Evolutionary conservation across 176 grass and related monocot species (phyloP), one percentile per base, ranked within the genome.

Genomic region (Luzula sylvatica): DNA sequence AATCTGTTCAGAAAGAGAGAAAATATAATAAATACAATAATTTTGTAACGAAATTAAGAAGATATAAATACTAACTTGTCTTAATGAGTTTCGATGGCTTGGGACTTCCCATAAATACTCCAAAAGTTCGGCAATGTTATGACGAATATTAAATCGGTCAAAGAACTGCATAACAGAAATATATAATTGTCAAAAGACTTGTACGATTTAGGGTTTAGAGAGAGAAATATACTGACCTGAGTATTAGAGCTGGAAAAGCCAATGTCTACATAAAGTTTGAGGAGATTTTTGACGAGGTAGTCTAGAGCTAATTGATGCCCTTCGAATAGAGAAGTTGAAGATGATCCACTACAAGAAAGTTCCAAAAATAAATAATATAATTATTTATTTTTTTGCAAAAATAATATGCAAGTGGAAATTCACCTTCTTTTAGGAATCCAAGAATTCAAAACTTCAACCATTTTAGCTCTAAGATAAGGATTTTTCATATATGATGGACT

Each of bases 201-300:
- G n/a, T n/a, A n/a, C n/a, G n/a, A n/a, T n/a, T n/a, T n/a, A n/a
- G n/a, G n/a, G n/a, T n/a, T n/a, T n/a, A n/a, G n/a, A 29, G 21
- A 25, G 17, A 41, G 38, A 13, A 67, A 3, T n/a, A n/a, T 25
- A 65, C 70, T 72, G 52, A 88, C 89, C 72, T 95, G 85, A 14
- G 85, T 98, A 68, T 98, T 82, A 49, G 92, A 96, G 15, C 92
- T 86, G 65, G 92, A 89, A 58, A 98, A 98, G 82, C 88, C 92
- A 83, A 98, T 98, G 79, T 98, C 92, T 54, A 98, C 92, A 77
- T 98, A 98, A 69, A 90, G 71, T 14, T 83, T 98, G 48, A 98
- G 65, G 75, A 98, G 92, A 71, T 86, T 98, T 77, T 62, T 83
- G 18, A 98, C 92, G 53, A 98, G 81, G 52, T 90, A 83, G 19